Percentiles rank a stretch among this genome's conserved stretches.
Evolutionary conservation across 257 asterid species (phyloP).

Genomic region (Solanum chiquidenum): DNA sequence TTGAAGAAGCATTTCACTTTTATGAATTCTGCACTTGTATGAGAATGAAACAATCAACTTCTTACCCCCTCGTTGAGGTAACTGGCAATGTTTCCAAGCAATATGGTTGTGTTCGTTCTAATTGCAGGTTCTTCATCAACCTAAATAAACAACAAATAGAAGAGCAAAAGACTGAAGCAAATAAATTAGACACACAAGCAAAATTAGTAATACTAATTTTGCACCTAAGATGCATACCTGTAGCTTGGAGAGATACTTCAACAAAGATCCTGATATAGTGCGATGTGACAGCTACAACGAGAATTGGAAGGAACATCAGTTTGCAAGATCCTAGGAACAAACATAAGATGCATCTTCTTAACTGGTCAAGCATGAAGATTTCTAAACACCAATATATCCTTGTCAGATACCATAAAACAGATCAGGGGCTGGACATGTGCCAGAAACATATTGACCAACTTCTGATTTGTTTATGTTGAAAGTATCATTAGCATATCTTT

Average conservation of each 20-base stretch:
- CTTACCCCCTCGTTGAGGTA: slow-evolving; percentile 95
- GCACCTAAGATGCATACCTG: slow-evolving; percentile 41
- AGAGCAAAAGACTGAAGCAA: slow-evolving; percentile 3
- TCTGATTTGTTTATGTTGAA: neutral
- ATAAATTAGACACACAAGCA: slow-evolving; percentile 1
- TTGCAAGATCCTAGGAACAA: slow-evolving; percentile 1
- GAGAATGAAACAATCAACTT: slow-evolving; percentile 1
- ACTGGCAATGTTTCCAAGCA: slow-evolving; percentile 95
- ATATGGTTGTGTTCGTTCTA: slow-evolving; percentile 93
- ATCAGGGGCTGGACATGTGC: neutral
- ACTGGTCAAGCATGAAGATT: neutral
- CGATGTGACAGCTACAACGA: slow-evolving; percentile 80
- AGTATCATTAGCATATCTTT: neutral
- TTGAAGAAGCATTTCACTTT: neutral
- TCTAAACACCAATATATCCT: neutral
- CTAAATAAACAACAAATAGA: slow-evolving; percentile 28
- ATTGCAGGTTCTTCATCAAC: slow-evolving; percentile 98
- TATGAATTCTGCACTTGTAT: neutral
- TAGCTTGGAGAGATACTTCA: slow-evolving; percentile 75
- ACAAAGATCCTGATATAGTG: slow-evolving; percentile 75
- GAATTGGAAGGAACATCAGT: neutral
- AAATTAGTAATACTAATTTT: neutral
- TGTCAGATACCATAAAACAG: neutral
- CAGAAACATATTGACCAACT: neutral
- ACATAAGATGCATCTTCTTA: neutral